phyloP scores from a whole-genome alignment of 345 rosid genomes.

The Populus deltoides region DNA sequence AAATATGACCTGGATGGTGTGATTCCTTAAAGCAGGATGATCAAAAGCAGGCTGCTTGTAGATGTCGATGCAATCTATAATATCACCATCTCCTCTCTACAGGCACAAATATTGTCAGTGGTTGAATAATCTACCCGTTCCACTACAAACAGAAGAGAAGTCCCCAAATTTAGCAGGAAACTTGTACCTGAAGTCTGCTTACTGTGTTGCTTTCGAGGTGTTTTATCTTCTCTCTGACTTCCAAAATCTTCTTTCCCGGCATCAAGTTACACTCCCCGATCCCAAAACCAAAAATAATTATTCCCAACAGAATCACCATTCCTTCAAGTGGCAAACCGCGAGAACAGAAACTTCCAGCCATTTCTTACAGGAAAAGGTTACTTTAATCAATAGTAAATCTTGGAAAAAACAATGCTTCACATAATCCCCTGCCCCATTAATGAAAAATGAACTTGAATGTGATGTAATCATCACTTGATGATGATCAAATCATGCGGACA shows the following conservation, averaged over 20 bases:
- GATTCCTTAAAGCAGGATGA: constrained; percentile 48
- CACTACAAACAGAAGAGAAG: neutral
- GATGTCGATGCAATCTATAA: constrained; percentile 48
- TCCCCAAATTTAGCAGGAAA: neutral
- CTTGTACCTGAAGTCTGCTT: constrained; percentile 43
- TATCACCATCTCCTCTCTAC: constrained; percentile 56
- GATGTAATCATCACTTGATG: neutral
- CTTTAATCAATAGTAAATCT: neutral
- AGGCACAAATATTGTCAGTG: neutral
- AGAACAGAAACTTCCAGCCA: constrained; percentile 7
- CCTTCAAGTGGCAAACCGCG: neutral
- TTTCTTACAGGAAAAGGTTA: neutral
- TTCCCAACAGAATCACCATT: neutral
- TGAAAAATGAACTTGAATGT: neutral
- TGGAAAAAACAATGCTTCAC: neutral
- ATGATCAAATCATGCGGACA: neutral
- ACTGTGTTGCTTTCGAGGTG: constrained; percentile 10
- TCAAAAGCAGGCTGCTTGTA: constrained; percentile 50
- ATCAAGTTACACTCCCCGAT: neutral
- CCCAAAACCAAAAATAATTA: neutral
- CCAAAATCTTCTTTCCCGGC: constrained; percentile 5
- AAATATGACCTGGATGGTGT: constrained; percentile 40
- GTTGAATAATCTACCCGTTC: neutral
- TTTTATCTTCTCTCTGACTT: neutral
- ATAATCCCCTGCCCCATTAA: neutral